These are phyloP conservation scores for Omphalotus olearius DNA, from an alignment of 1,284 basidiomycete genomes.

Conservation along the genomic window DNA sequence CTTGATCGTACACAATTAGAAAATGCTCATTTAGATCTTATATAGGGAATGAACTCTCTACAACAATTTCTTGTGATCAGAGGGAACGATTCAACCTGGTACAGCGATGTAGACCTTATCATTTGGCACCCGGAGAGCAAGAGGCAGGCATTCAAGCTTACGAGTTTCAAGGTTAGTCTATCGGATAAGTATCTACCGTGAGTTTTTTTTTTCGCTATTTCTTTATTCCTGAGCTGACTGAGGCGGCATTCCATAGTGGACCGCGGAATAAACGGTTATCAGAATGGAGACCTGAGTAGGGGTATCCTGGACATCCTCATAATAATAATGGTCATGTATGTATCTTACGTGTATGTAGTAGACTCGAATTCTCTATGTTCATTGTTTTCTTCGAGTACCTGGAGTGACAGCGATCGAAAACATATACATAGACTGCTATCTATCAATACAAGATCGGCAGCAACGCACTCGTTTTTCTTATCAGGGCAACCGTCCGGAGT, in stretches of 20 bases:
- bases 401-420: no score
- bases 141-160: conserved; percentile 6
- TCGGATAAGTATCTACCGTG: not conserved
- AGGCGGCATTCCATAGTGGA: not conserved
- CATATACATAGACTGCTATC: no score
- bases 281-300: conserved; percentile 1
- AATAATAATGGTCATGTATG: no score
- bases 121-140: conserved; percentile 16
- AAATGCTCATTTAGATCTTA: not conserved
- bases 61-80: not conserved
- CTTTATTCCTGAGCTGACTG: not conserved
- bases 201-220: not conserved
- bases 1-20: not conserved
- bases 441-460: no score
- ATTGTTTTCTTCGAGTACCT: no score
- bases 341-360: no score
- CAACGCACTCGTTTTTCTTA: no score
- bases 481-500: no score
- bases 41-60: conserved; percentile 32
- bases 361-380: no score
- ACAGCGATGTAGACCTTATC: conserved; percentile 18
- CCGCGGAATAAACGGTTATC: not conserved
- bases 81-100: conserved; percentile 19
- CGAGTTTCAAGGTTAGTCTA: not conserved
- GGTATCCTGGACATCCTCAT: no score